Percentiles rank a stretch among this genome's conserved stretches.
phyloP scores from a whole-genome alignment of 352 stramenopile species.

The Phytophthora fragariae region DNA sequence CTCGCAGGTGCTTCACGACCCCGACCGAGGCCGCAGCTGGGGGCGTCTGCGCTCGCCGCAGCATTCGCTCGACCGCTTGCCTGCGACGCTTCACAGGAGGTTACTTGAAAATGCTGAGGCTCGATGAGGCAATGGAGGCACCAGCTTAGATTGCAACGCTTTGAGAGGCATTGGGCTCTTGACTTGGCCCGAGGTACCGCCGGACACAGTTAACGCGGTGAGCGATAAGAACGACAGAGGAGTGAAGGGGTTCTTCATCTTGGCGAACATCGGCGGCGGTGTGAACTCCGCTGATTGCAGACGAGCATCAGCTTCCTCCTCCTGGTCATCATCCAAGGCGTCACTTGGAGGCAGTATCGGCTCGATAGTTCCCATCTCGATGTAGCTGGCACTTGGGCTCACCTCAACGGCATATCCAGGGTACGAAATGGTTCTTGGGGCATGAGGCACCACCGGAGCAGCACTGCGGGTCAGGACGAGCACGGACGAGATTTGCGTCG shows the following conservation, averaged over 20 bases:
- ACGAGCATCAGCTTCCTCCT: slow-evolving; percentile 3
- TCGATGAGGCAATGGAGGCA: slow-evolving; percentile 17
- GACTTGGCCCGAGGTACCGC: background rate
- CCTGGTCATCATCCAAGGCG: slow-evolving; percentile 19
- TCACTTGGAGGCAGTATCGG: slow-evolving; percentile 46
- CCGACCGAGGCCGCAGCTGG: background rate
- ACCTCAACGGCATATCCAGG: slow-evolving; percentile 61
- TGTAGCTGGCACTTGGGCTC: slow-evolving; percentile 53
- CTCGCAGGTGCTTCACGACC: slow-evolving; percentile 61
- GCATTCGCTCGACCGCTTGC: slow-evolving; percentile 16
- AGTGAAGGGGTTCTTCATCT: slow-evolving; percentile 41
- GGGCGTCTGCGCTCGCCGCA: slow-evolving; percentile 19
- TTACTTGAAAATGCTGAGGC: slow-evolving; percentile 13
- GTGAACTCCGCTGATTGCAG: slow-evolving; percentile 44
- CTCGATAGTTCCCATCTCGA: slow-evolving; percentile 70
- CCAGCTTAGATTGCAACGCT: slow-evolving; percentile 16
- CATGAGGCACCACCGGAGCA: slow-evolving; percentile 38
- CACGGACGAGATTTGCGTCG: slow-evolving; percentile 40
- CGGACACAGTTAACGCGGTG: background rate
- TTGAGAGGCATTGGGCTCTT: slow-evolving; percentile 22
- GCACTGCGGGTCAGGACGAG: slow-evolving; percentile 36
- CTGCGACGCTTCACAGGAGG: slow-evolving; percentile 30
- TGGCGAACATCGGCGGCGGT: slow-evolving; percentile 54
- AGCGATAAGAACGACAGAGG: slow-evolving; percentile 17
- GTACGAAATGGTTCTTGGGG: slow-evolving; percentile 49